These are phyloP conservation scores for Paraurostyla sp. DNA, from an alignment of 73 alveolate genomes.

Conservation along the genomic window DNA sequence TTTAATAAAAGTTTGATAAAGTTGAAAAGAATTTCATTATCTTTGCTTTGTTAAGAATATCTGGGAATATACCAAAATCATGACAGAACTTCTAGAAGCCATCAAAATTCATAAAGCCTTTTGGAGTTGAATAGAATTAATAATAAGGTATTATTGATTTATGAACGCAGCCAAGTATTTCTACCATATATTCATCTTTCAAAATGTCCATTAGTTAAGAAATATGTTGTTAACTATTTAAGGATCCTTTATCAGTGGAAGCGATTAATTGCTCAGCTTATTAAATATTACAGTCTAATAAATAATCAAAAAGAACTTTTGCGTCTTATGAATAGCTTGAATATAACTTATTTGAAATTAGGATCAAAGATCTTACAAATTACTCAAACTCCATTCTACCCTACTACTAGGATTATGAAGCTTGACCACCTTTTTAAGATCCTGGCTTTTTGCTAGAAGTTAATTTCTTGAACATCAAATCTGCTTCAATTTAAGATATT, in stretches of 20 bases:
- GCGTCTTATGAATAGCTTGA: conserved; percentile 37
- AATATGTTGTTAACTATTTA: conserved; percentile 59
- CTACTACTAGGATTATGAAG: conserved; percentile 18
- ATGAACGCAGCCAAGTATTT: conserved; percentile 79
- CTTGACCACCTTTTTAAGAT: no score
- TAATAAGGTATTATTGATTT: conserved; percentile 72
- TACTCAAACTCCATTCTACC: conserved; percentile 77
- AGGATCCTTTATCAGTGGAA: conserved; percentile 1
- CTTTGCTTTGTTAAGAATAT: conserved; percentile 76
- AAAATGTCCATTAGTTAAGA: conserved; percentile 80
- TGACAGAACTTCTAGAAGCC: conserved; percentile 80
- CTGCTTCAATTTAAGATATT: conserved; percentile 71
- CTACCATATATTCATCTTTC: conserved; percentile 78
- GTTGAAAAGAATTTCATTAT: conserved; percentile 75
- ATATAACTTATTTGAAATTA: conserved; percentile 65
- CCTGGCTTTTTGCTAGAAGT: conserved; percentile 2
- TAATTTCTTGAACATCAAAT: conserved; percentile 74
- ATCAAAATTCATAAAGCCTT: conserved; percentile 72
- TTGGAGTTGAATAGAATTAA: conserved; percentile 65
- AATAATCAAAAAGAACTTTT: neutral
- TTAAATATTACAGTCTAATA: conserved; percentile 56
- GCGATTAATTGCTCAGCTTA: conserved; percentile 13
- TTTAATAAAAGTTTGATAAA: conserved; percentile 68
- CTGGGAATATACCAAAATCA: conserved; percentile 89
- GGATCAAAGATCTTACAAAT: conserved; percentile 71